Evolutionary conservation across 805 yeast genomes (phyloP), one percentile per base, ranked within the genome.

Genomic region (Candida gorgasii): DNA sequence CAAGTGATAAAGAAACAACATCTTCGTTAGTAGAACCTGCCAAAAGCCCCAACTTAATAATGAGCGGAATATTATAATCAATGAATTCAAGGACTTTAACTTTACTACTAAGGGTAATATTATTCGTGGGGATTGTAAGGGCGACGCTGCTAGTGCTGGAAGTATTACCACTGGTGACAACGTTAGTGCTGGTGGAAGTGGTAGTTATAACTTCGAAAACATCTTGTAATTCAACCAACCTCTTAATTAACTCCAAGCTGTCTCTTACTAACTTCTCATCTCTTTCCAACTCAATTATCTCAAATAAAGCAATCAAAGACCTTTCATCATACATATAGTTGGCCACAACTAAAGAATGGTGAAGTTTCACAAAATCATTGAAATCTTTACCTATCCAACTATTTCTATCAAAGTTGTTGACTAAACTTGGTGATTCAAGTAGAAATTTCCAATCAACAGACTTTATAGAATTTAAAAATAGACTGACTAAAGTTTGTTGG

Each of bases 21-120:
- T 62, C 52, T 8, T 63, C 47, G 44, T 80, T 70, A 4, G 72
- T 58, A 1, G 81, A 66, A 1, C 95, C 89, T 39, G 85, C 80
- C 54, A 87, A 88, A 13, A 89, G 62, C 0, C 93, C 85, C 34
- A 89, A 59, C 48, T 86, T 86, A 0, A 87, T 86, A 16, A 90
- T 73, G 8, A 86, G 65, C 0, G 89, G 78, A n/a, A 89, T 63
- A 47, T 86, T 78, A 59, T 82, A 80, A 17, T 86, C 63, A 7
- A 90, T 65, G 0, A 90, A 83, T 54, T 88, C 95, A 53, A 73
- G 80, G 50, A 86, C 86, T 3, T 85, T 75, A 11, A 75, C 63
- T 6, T 27, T 29, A 9, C 18, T 24, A 24, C 12, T 24, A 11
- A 13, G 8, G 12, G 28, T 12, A 24, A 11, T 32, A 6, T n/a